A percentile compares a stretch with the other conserved stretches of the same genome.
These are phyloP conservation scores for Monosporascus ibericus DNA, from an alignment of 2,329 filamentous ascomycete species.

Conservation along the genomic window DNA sequence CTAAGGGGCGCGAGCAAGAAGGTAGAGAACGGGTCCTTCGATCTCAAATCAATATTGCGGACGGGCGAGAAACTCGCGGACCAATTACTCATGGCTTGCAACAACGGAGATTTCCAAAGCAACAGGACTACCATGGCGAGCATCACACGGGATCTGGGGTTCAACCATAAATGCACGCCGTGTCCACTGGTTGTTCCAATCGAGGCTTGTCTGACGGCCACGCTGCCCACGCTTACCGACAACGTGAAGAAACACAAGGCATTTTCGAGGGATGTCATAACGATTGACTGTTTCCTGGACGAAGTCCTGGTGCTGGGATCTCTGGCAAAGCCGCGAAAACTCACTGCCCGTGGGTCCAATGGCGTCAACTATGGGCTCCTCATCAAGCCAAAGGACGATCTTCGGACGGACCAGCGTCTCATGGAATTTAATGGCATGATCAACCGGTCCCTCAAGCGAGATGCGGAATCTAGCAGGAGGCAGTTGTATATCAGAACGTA, in stretches of 20 bases:
- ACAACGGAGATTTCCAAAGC: slow-evolving; percentile 65
- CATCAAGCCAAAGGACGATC: slow-evolving; percentile 96
- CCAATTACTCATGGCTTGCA: slow-evolving; percentile 74
- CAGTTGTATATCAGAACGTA: slow-evolving; percentile 96
- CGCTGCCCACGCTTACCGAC: slow-evolving; percentile 68
- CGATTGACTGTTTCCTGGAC: slow-evolving; percentile 74
- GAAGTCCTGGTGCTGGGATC: slow-evolving; percentile 88
- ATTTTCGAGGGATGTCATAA: slow-evolving; percentile 80
- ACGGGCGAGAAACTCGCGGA: slow-evolving; percentile 79
- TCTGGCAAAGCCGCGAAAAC: slow-evolving; percentile 83
- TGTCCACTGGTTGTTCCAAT: slow-evolving; percentile 85
- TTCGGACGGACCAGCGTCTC: slow-evolving; percentile 92
- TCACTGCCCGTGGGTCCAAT: slow-evolving; percentile 83
- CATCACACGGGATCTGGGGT: slow-evolving; percentile 69
- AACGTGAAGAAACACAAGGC: slow-evolving; percentile 72
- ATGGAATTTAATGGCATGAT: slow-evolving; percentile 99
- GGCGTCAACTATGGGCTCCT: slow-evolving; percentile 83
- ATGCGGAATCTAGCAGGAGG: slow-evolving; percentile 82
- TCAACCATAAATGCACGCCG: slow-evolving; percentile 78
- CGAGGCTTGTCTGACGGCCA: slow-evolving; percentile 76
- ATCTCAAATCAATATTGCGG: slow-evolving; percentile 65
- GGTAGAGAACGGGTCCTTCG: slow-evolving; percentile 44
- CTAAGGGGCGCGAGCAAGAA: slow-evolving; percentile 44
- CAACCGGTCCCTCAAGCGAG: slow-evolving; percentile 86
- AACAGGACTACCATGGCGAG: slow-evolving; percentile 65